Evolutionary conservation across 352 stramenopile genomes (phyloP).

Genomic region (Pythium phragmiticola): DNA sequence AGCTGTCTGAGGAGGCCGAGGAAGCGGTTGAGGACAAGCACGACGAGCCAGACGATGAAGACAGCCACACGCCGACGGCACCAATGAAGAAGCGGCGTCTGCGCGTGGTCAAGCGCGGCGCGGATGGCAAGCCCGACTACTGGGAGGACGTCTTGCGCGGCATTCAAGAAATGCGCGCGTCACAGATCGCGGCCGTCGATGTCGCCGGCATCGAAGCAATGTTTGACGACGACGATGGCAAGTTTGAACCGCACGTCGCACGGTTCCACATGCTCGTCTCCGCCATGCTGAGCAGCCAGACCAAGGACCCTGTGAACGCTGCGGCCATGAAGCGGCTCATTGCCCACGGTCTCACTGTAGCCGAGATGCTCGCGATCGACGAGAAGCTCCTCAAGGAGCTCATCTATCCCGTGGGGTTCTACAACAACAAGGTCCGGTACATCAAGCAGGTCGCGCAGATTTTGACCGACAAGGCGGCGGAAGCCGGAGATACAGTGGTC

Average conservation of each 20-base stretch:
- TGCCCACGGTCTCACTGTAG: slow-evolving; percentile 73
- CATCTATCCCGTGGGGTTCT: slow-evolving; percentile 94
- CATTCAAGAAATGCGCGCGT: slow-evolving; percentile 71
- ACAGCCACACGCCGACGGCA: slow-evolving; percentile 15
- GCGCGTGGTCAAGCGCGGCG: slow-evolving; percentile 18
- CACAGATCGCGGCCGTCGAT: slow-evolving; percentile 68
- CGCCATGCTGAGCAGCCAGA: slow-evolving; percentile 97
- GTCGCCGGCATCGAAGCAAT: slow-evolving; percentile 66
- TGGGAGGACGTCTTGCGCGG: slow-evolving; percentile 61
- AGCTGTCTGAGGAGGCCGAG: slow-evolving; percentile 20
- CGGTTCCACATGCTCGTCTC: slow-evolving; percentile 94
- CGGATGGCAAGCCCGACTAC: slow-evolving; percentile 31
- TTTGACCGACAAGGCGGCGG: slow-evolving; percentile 38
- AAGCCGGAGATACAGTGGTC: slow-evolving; percentile 29
- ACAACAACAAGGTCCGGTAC: slow-evolving; percentile 96
- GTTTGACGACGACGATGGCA: slow-evolving; percentile 31
- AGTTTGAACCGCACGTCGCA: slow-evolving; percentile 39
- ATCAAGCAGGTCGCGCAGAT: slow-evolving; percentile 85
- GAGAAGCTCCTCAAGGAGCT: slow-evolving; percentile 83
- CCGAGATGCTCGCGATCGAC: slow-evolving; percentile 85
- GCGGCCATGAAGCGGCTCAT: slow-evolving; percentile 71
- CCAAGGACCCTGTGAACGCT: slow-evolving; percentile 92
- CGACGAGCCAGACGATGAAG: slow-evolving; percentile 17
- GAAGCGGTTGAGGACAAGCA: slow-evolving; percentile 3
- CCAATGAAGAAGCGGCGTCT: slow-evolving; percentile 13